Base-by-base conservation (phyloP, 345 rosid species). In the Hibiscus trionum region DNA sequence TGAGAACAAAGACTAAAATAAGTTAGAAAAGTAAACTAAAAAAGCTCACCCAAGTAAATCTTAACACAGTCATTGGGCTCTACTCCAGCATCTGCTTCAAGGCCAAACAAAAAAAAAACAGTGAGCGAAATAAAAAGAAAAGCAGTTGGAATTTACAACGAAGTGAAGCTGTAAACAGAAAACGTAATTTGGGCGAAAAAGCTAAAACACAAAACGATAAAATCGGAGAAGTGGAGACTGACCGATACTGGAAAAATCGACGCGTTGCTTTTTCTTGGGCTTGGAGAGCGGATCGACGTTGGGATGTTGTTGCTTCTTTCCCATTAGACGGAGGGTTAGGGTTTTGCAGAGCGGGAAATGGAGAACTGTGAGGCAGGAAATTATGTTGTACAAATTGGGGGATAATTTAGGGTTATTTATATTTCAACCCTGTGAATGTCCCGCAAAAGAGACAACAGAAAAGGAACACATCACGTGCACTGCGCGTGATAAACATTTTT, bases 31-130 rank as follows among this genome's bases (percentile, higher is more conserved):
- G 3, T n/a, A n/a, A n/a, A n/a, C 1, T 3, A 5, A 64, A 52
- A 21, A 5, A 24, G 19, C 88, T 75, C 83, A 95, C 99, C 91
- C 69, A 95, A 77, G 74, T 82, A 87, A 50, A 92, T 85, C 68
- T 83, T 76, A 77, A 90, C 86, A 87, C 99, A 95, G n/a, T 89
- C 90, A 14, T 81, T 90, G 50, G 97, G 87, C 72, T 90, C 97
- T 69, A 92, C 83, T 73, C 98, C 97, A 76, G 81, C 81, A 85
- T 87, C 99, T 95, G 86, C 73, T 61, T 24, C 77, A 60, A 31
- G 57, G 31, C 50, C 26, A 60, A 60, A 61, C 7, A 50, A 26
- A 59, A 49, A 72, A 9, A 26, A 39, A 19, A 55, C 60, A 69
- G 24, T 56, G 63, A 77, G 61, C 60, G 62, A 66, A 65, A 37